These are phyloP conservation scores for Angomonas ambiguus DNA, from an alignment of 208 protist species.

Conservation along the genomic window DNA sequence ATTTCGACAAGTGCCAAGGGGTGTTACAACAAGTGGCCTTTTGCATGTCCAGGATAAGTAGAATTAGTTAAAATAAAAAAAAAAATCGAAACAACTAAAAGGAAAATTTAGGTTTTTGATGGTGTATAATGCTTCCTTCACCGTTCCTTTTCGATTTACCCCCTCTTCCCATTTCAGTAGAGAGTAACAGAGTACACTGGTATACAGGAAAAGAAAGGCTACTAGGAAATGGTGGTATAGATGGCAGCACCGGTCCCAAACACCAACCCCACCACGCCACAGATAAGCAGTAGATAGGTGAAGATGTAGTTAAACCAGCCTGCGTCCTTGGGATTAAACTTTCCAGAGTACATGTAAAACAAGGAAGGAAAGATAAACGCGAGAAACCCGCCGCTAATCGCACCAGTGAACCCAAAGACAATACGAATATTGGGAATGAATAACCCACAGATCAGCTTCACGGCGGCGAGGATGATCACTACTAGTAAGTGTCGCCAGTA, in stretches of 20 bases:
- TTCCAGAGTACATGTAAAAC: constrained; percentile 55
- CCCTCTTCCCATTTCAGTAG: neutral
- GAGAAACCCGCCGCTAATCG: constrained; percentile 54
- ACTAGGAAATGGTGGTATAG: constrained; percentile 12
- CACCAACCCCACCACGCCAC: constrained; percentile 27
- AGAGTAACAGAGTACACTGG: neutral
- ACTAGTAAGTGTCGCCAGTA: constrained; percentile 33
- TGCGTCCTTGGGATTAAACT: constrained; percentile 31
- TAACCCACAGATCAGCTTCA: constrained; percentile 49
- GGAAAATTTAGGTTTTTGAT: constrained; percentile 2
- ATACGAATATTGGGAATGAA: constrained; percentile 73
- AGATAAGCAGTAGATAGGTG: constrained; percentile 40
- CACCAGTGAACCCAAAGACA: constrained; percentile 51
- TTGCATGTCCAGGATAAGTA: neutral
- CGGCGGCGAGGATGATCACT: constrained; percentile 20
- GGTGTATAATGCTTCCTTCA: neutral
- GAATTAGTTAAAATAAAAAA: neutral
- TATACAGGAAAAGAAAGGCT: neutral
- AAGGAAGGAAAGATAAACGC: constrained; percentile 54
- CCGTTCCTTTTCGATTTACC: neutral
- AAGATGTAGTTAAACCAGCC: constrained; percentile 46
- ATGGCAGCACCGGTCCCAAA: constrained; percentile 26
- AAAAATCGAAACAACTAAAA: neutral
- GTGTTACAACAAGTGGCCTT: neutral
- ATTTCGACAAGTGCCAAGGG: no score